phyloP scores from a whole-genome alignment of 1,284 basidiomycete genomes.

The Austroboletus novae-zelandiae region DNA sequence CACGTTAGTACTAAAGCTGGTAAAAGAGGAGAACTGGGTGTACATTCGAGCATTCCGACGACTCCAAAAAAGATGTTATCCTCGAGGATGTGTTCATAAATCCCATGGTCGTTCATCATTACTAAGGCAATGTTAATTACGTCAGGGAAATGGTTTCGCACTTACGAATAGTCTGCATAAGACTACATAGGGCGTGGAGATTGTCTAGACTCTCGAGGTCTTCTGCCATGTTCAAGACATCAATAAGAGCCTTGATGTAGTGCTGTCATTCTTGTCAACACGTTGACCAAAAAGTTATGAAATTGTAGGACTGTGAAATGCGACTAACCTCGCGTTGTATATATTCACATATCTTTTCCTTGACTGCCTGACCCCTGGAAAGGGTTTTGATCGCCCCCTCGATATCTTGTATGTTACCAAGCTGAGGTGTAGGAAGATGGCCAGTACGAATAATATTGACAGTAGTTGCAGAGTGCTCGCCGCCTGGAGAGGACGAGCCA shows the following conservation, averaged over 20 bases:
- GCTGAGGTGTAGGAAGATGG: constrained; percentile 65
- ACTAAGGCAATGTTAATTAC: constrained; percentile 51
- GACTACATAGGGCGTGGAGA: constrained; percentile 85
- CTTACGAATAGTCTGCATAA: constrained; percentile 95
- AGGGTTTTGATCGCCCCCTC: constrained; percentile 73
- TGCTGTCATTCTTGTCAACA: constrained; percentile 48
- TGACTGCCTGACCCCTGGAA: constrained; percentile 61
- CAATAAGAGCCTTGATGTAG: constrained; percentile 86
- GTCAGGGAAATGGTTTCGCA: constrained; percentile 19
- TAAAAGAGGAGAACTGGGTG: constrained; percentile 33
- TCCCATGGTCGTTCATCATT: constrained; percentile 90
- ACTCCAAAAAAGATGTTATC: constrained; percentile 93
- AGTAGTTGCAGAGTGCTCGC: constrained; percentile 59
- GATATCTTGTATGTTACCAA: constrained; percentile 74
- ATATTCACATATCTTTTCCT: constrained; percentile 81
- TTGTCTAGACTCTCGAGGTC: constrained; percentile 88
- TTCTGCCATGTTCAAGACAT: constrained; percentile 85
- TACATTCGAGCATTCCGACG: constrained; percentile 96
- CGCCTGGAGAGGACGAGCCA: constrained; percentile 56
- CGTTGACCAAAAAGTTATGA: neutral
- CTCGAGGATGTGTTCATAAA: constrained; percentile 94
- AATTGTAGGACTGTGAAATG: neutral
- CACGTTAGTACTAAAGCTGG: constrained; percentile 10
- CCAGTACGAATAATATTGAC: constrained; percentile 66
- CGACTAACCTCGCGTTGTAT: constrained; percentile 69